Evolutionary conservation across 1,284 basidiomycete genomes (phyloP).

Genomic region (Coriolopsis trogii): DNA sequence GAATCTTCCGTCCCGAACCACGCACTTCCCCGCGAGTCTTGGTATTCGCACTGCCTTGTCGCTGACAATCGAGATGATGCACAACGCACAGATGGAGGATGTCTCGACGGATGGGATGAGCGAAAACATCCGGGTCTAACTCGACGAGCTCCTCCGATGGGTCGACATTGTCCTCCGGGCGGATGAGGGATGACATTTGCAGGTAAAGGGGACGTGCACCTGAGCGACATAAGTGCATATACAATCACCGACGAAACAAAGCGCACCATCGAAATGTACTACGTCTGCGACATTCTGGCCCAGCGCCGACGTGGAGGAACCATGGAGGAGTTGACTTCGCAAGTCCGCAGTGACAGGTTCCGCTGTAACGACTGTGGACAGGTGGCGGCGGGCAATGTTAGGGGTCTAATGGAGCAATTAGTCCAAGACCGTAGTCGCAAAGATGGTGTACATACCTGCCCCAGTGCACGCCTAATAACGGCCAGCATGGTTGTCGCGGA

Average conservation of each 20-base stretch:
- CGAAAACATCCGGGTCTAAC: conserved; percentile 85
- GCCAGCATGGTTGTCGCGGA: conserved; percentile 32
- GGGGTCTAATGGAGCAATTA: conserved; percentile 4
- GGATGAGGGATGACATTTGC: conserved; percentile 59
- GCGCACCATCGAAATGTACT: too few species aligned
- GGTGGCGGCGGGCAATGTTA: conserved; percentile 11
- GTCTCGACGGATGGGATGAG: conserved; percentile 85
- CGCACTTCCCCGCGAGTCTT: conserved; percentile 91
- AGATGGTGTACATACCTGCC: conserved; percentile 24
- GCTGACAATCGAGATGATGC: conserved; percentile 86
- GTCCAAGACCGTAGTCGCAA: neutral
- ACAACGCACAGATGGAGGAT: conserved; percentile 93
- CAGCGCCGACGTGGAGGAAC: too few species aligned
- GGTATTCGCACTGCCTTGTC: conserved; percentile 89
- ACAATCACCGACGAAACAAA: too few species aligned
- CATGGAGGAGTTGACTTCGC: too few species aligned
- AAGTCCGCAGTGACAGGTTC: too few species aligned
- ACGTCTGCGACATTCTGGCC: too few species aligned
- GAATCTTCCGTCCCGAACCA: conserved; percentile 88
- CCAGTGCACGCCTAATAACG: conserved; percentile 27
- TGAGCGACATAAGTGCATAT: conserved; percentile 25
- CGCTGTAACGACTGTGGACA: conserved; percentile 26
- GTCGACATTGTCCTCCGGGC: conserved; percentile 41
- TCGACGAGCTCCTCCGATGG: conserved; percentile 60
- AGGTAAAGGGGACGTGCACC: conserved; percentile 57